Conservation (phyloP, 495 filamentous ascomycete species). For the Hypomontagnella monticulosa region DNA sequence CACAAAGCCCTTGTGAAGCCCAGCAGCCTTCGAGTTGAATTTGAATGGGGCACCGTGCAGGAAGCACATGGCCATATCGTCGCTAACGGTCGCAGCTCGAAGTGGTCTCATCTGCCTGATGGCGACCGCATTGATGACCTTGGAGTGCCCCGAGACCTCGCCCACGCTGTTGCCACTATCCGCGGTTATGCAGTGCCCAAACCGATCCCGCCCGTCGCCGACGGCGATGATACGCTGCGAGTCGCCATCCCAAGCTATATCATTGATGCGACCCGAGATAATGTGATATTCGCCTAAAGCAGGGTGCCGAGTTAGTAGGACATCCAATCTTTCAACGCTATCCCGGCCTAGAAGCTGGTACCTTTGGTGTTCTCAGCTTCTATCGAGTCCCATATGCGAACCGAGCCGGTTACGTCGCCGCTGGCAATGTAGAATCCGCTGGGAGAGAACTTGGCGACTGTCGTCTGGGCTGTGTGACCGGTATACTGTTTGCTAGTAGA, state of each 20-base stretch:
- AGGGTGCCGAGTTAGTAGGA: constrained; percentile 16
- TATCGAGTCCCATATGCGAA: constrained; percentile 86
- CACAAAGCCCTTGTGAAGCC: constrained; percentile 86
- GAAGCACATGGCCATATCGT: constrained; percentile 90
- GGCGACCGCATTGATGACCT: constrained; percentile 88
- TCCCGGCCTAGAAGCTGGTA: constrained; percentile 26
- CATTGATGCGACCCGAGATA: constrained; percentile 93
- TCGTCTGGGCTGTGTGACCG: constrained; percentile 84
- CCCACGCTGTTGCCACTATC: constrained; percentile 96
- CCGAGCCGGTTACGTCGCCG: constrained; percentile 83
- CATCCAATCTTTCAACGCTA: constrained; percentile 2
- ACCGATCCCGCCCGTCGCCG: constrained; percentile 91
- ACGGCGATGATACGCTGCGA: constrained; percentile 96
- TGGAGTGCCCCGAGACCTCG: constrained; percentile 89
- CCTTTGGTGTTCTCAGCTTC: constrained; percentile 74
- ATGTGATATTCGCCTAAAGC: constrained; percentile 85
- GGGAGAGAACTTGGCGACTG: constrained; percentile 92
- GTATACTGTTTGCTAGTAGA: constrained; percentile 85
- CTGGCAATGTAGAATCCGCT: constrained; percentile 96
- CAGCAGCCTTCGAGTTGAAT: constrained; percentile 78
- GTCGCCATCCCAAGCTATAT: constrained; percentile 97
- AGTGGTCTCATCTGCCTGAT: constrained; percentile 90
- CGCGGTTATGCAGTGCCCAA: constrained; percentile 92
- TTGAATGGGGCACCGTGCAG: constrained; percentile 95
- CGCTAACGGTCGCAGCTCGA: constrained; percentile 87